phyloP scores from a whole-genome alignment of 768 basidiomycete genomes.

The Porphyrellus cyaneotinctus region DNA sequence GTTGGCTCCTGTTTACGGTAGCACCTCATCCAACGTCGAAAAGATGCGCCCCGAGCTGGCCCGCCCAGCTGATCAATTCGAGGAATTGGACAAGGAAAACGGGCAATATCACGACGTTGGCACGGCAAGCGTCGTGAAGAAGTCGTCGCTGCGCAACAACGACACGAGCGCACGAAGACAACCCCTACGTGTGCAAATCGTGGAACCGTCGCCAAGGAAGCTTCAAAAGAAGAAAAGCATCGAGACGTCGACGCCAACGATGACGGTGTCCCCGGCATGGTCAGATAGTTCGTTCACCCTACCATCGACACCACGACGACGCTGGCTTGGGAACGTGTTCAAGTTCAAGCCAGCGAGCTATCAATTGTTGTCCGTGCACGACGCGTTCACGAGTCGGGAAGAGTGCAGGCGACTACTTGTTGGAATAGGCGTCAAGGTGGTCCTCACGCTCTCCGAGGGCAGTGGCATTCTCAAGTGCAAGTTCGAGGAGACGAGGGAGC shows the following conservation, averaged over 20 bases:
- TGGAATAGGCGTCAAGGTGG: conserved; percentile 64
- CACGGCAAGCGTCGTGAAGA: conserved; percentile 31
- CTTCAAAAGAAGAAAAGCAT: conserved; percentile 30
- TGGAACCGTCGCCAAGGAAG: conserved; percentile 44
- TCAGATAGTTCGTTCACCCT: conserved; percentile 45
- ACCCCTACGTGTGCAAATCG: conserved; percentile 45
- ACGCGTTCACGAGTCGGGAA: conserved; percentile 61
- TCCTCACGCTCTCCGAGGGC: conserved; percentile 60
- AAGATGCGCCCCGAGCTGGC: background rate
- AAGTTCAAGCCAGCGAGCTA: conserved; percentile 70
- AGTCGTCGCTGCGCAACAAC: conserved; percentile 42
- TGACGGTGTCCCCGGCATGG: conserved; percentile 37
- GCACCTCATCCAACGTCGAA: conserved; percentile 9
- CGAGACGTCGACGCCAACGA: conserved; percentile 15
- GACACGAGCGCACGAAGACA: conserved; percentile 14
- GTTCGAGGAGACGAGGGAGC: conserved; percentile 61
- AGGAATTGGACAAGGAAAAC: conserved; percentile 61
- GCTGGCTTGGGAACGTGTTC: conserved; percentile 89
- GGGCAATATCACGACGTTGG: background rate
- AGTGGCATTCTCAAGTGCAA: conserved; percentile 72
- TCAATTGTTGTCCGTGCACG: conserved; percentile 53
- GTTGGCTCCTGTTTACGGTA: conserved; percentile 22
- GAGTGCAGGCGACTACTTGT: conserved; percentile 73
- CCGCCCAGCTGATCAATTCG: conserved; percentile 10
- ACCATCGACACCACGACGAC: conserved; percentile 48